Base-by-base conservation (phyloP, 169 alveolate species). In the Plasmodium adleri region DNA sequence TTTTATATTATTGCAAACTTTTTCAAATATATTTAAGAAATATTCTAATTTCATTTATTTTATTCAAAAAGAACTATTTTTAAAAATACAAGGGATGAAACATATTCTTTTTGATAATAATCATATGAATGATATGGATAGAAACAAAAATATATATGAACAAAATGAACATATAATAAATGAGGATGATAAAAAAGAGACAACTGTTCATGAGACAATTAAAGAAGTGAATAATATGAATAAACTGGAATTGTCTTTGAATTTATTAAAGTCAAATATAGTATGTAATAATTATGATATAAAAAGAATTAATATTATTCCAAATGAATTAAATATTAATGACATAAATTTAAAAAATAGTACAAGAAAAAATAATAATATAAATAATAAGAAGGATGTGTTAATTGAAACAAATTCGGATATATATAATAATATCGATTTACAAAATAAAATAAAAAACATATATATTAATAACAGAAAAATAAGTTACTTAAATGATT, bases 381-480 rank as follows among this genome's bases (percentile, higher is more conserved):
- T 2, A 50, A 67, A 2, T 26, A 15, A 15, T n/a, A 63, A 24
- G 62, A 72, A 39, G 20, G 49, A 68, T 47, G 22, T 28, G 72
- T 1, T 12, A 22, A 60, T 7, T 1, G 17, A 72, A 72, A 68
- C 49, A 59, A 71, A 63, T 39, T 39, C 9, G 17, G 56, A 22
- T 67, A 72, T 20, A 22, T 26, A 64, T 50, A 88, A 15, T 22
- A 17, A 78, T 52, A 9, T 88, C 45, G 88, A 47, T 47, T 54
- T 66, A 49, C 15, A 72, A 47, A 15, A 64, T 59, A 56, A 88
- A 74, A 88, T 72, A 62, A 88, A 72, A 88, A 72, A 74, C 43
- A 28, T 74, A 54, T 56, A 72, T 59, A 67, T 22, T 88, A 66
- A 66, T 10, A 49, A 71, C 54, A 71, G 39, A 50, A 54, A 59